Conservation (phyloP, 768 basidiomycete genomes). For the Hygrocybe punicea region DNA sequence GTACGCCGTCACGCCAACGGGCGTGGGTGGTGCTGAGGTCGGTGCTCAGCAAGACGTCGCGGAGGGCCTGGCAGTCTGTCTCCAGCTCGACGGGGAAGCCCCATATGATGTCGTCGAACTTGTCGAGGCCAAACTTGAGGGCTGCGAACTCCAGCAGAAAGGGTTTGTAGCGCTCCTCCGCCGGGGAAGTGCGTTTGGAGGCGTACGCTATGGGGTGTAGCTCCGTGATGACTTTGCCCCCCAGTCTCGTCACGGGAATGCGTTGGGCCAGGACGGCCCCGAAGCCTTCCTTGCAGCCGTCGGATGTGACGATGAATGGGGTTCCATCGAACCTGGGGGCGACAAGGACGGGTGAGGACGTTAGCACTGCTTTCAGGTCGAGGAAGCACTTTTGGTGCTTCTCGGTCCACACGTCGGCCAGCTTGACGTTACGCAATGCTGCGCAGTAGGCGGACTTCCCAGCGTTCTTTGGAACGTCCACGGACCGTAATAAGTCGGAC, state of each 20-base stretch:
- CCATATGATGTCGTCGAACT: conserved; percentile 24
- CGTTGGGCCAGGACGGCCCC: conserved; percentile 30
- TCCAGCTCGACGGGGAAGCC: conserved; percentile 33
- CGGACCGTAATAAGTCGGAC: conserved; percentile 23
- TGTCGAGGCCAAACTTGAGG: conserved; percentile 32
- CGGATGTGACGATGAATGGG: conserved; percentile 38
- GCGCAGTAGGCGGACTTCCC: conserved; percentile 7
- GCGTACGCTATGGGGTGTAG: conserved; percentile 28
- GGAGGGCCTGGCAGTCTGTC: conserved; percentile 37
- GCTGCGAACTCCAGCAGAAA: conserved; percentile 38
- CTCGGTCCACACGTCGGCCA: conserved; percentile 11
- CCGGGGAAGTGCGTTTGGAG: conserved; percentile 33
- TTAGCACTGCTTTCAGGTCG: not conserved
- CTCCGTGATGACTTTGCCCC: conserved; percentile 15
- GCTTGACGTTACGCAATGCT: conserved; percentile 19
- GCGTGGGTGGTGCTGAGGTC: not conserved
- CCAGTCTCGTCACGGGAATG: conserved; percentile 14
- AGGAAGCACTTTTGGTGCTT: not conserved
- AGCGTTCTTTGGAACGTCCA: conserved; percentile 17
- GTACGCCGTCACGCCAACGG: not conserved
- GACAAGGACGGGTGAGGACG: conserved; percentile 22
- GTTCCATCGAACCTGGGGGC: conserved; percentile 18
- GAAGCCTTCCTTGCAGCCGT: conserved; percentile 37
- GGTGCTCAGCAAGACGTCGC: conserved; percentile 25
- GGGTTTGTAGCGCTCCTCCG: conserved; percentile 33